Conservation (phyloP, 768 basidiomycete species). For the Mycena maculata region DNA sequence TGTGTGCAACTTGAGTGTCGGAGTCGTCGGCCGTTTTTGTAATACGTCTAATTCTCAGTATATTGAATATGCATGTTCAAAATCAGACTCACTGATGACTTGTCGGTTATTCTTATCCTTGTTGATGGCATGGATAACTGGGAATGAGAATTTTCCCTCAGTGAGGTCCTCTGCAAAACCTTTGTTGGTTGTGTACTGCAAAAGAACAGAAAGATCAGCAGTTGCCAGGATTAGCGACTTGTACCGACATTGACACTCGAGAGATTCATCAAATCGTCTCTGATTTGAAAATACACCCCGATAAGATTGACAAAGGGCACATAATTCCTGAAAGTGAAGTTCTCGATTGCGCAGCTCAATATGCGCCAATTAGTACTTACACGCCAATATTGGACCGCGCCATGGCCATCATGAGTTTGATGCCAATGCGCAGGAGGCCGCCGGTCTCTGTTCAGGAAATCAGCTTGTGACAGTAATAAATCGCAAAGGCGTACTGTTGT, state of each 20-base stretch:
- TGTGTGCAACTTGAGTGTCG: slow-evolving; percentile 1
- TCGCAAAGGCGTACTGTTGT: slow-evolving; percentile 75
- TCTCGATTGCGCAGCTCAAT: too few species aligned
- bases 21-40: background rate
- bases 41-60: background rate
- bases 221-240: too few species aligned
- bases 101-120: slow-evolving; percentile 65
- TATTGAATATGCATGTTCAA: background rate
- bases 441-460: slow-evolving; percentile 82
- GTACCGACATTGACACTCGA: too few species aligned
- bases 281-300: slow-evolving; percentile 92
- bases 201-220: slow-evolving; percentile 45
- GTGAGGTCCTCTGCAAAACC: slow-evolving; percentile 82
- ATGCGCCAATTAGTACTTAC: too few species aligned
- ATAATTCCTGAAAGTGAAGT: slow-evolving; percentile 75
- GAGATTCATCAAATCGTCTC: slow-evolving; percentile 96
- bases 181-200: slow-evolving; percentile 73
- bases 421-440: slow-evolving; percentile 88
- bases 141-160: slow-evolving; percentile 86
- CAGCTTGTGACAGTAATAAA: background rate
- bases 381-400: slow-evolving; percentile 68
- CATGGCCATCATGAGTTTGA: slow-evolving; percentile 97
- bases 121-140: slow-evolving; percentile 74
- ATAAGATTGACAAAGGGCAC: slow-evolving; percentile 93
- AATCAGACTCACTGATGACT: slow-evolving; percentile 67